Conservation (phyloP, 2,329 filamentous ascomycete species). For the Claviceps sp. region DNA sequence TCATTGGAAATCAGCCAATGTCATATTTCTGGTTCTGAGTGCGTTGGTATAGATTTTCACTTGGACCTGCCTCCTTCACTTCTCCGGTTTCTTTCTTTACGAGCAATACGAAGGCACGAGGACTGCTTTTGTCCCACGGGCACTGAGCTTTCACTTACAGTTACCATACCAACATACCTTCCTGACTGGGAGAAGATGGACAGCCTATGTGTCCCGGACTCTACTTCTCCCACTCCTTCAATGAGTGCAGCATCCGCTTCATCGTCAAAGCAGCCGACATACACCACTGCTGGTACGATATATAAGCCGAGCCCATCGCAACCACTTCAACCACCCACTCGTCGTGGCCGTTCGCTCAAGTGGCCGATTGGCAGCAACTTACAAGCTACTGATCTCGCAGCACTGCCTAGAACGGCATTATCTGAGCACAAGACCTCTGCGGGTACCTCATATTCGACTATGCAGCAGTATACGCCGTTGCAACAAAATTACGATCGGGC, state of each 20-base stretch:
- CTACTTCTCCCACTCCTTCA: constrained; percentile 12
- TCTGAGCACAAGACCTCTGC: constrained; percentile 15
- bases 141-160: neutral
- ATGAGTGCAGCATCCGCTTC: constrained; percentile 10
- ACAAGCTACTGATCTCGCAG: constrained; percentile 19
- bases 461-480: constrained; percentile 34
- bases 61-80: constrained; percentile 16
- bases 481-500: constrained; percentile 42
- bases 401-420: constrained; percentile 24
- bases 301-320: constrained; percentile 34
- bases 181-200: constrained; percentile 17
- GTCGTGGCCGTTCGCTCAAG: constrained; percentile 34
- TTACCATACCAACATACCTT: neutral
- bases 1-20: neutral
- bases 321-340: constrained; percentile 36
- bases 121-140: neutral
- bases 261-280: constrained; percentile 25
- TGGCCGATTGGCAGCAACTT: constrained; percentile 16
- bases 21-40: neutral
- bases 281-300: constrained; percentile 43
- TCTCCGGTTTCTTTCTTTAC: constrained; percentile 9
- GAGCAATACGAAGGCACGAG: constrained; percentile 5
- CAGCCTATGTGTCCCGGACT: constrained; percentile 9
- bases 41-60: constrained; percentile 11
- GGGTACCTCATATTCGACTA: constrained; percentile 7